Base-by-base conservation (phyloP, 2,329 filamentous ascomycete species). In the Paecilomyces dactylethromorphus region DNA sequence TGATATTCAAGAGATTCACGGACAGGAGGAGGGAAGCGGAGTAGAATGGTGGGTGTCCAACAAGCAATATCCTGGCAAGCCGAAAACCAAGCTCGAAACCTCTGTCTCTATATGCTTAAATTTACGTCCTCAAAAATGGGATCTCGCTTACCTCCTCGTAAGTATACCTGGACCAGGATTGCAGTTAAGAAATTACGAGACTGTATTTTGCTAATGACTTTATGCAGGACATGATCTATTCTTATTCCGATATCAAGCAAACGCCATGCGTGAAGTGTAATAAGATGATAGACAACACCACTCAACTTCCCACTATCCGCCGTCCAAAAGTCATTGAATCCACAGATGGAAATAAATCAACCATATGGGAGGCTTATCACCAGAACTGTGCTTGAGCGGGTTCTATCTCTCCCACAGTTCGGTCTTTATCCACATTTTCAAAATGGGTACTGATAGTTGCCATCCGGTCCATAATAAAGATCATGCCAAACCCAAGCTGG, bases 151-250 rank as follows among this genome's bases (percentile, higher is more conserved):
- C 65, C 63, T 76, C 50, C 60, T 76, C 56, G 74, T 77, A 62
- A 62, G 74, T 69, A 54, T 31, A 32, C 33, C 11, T 33, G 15
- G 3, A 7, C 18, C 12, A 3, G 10, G 6, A 15, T 54, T 31
- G 5, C 55, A 21, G 10, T 31, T 56, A 10, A n/a, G 26, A 21
- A 10, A 39, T n/a, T 29, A 22, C 18, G 31, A 32, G 58, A 57
- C 15, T 55, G 65, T 56, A 39, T 56, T 8, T 8, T 26, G 18
- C 39, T 45, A 8, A 45, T 7, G 15, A 21, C 15, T 21, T 21
- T 45, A 45, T 45, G 39, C 26, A 79, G 76, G 73, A 77, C 55
- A 76, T 77, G 70, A 73, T 78, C 10, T 66, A 71, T 29, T 75
- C 76, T 21, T 79, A 78, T 62, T 62, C 70, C 12, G 69, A 75